These are phyloP conservation scores for Phialophora tarda DNA, from an alignment of 2,329 filamentous ascomycete species.

Conservation along the genomic window DNA sequence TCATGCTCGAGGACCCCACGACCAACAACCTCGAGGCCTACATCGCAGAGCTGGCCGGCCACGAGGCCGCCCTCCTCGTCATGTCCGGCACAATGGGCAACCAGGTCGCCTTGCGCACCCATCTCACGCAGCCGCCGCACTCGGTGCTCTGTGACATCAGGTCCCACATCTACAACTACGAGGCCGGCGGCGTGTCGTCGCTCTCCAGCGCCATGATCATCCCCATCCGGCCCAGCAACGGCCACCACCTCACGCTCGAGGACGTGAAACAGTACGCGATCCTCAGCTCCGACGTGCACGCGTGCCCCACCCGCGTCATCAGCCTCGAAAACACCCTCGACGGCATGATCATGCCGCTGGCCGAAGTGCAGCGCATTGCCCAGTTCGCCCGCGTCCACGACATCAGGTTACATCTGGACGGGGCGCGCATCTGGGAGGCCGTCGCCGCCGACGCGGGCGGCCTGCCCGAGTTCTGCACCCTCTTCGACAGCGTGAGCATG, in stretches of 20 bases:
- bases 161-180: conserved; percentile 73
- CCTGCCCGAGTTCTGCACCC: conserved; percentile 68
- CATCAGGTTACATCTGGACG: conserved; percentile 77
- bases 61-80: conserved; percentile 79
- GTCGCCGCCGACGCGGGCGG: conserved; percentile 71
- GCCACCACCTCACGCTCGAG: conserved; percentile 73
- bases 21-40: conserved; percentile 77
- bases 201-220: conserved; percentile 74
- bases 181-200: conserved; percentile 70
- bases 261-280: conserved; percentile 72
- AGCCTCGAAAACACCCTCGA: conserved; percentile 84
- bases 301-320: conserved; percentile 80
- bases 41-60: conserved; percentile 73
- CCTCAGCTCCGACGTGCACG: conserved; percentile 73
- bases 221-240: conserved; percentile 71
- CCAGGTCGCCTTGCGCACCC: conserved; percentile 78
- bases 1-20: conserved; percentile 78
- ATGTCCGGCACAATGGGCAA: conserved; percentile 95
- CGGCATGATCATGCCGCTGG: conserved; percentile 77
- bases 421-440: conserved; percentile 81
- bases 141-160: conserved; percentile 78
- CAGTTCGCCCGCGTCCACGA: conserved; percentile 69
- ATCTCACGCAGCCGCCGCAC: conserved; percentile 79
- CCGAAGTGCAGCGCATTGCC: conserved; percentile 71
- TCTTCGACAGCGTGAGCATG: conserved; percentile 76